Base-by-base conservation (phyloP, 305 asterid genomes). In the Lippia alba region DNA sequence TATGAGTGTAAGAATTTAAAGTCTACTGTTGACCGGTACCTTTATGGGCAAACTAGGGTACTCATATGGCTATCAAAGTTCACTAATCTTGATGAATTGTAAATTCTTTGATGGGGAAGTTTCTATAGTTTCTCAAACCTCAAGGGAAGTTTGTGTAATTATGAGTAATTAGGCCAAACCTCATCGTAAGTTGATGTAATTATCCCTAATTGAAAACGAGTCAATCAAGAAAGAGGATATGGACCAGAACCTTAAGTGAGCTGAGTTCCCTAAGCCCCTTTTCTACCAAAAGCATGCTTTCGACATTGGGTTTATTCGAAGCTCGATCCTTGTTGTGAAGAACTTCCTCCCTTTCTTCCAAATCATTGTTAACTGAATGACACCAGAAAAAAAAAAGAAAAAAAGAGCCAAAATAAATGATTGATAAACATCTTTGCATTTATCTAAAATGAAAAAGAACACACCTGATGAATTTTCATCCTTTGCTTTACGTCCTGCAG, bases 271-370 rank as follows among this genome's bases (percentile, higher is more conserved):
- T 76, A 39, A 94, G 93, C 75, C 93, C 97, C 75, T 86, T 87
- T 79, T 94, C 99, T 64, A 88, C 99, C 73, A 88, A 73, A 78
- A 94, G 89, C 96, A 89, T 88, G 87, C 91, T 91, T 79, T 94
- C 99, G 30, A 94, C 85, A 61, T 75, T 81, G 64, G 81, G 85
- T 55, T 83, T 93, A 53, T 79, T 80, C 20, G 81, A 72, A 58
- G 84, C 70, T 68, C 81, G 87, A 70, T 76, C 74, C 70, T 46
- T 66, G 63, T 69, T 74, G 16, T 24, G 68, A 19, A 75, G 44
- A 73, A 80, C 72, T 20, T 74, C 76, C 69, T 86, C 95, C 67
- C 96, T 80, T 81, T 88, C 97, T 62, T 85, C 91, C 46, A 75
- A 73, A 70, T 90, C 91, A 70, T 64, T 84, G 64, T 59, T 78